Evolutionary conservation across 306 rosid species (phyloP).

Genomic region (Sicyos edulis): DNA sequence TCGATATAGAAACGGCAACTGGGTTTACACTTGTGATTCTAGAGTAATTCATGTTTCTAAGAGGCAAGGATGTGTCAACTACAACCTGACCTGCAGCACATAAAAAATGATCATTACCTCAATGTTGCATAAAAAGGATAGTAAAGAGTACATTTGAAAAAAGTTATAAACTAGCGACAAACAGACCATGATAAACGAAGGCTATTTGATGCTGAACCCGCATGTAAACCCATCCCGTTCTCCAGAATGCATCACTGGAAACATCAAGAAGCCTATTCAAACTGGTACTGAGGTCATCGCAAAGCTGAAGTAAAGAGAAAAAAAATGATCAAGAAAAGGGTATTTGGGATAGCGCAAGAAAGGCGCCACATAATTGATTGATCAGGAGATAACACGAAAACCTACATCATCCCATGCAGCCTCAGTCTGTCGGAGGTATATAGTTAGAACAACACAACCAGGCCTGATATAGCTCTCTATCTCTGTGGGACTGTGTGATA

Average conservation of each 20-base stretch:
- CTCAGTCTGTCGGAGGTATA: slow-evolving; percentile 52
- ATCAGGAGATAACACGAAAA: background rate
- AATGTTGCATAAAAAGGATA: background rate
- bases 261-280: slow-evolving; percentile 60
- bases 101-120: slow-evolving; percentile 6
- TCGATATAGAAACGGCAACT: slow-evolving; percentile 62
- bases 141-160: slow-evolving; percentile 9
- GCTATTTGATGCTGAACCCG: slow-evolving; percentile 65
- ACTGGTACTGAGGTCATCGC: slow-evolving; percentile 52
- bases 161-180: background rate
- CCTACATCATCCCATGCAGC: slow-evolving; percentile 72
- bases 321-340: slow-evolving; percentile 10
- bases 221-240: slow-evolving; percentile 70
- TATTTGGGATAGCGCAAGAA: background rate
- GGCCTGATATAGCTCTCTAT: slow-evolving; percentile 86
- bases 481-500: slow-evolving; percentile 69
- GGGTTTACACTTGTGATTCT: slow-evolving; percentile 65
- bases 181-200: slow-evolving; percentile 66
- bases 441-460: slow-evolving; percentile 69
- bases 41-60: slow-evolving; percentile 41
- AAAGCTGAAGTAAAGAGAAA: slow-evolving; percentile 42
- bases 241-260: slow-evolving; percentile 66
- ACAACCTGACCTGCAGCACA: slow-evolving; percentile 66
- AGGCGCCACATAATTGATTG: background rate
- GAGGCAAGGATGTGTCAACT: slow-evolving; percentile 56